Evolutionary conservation across 1,284 basidiomycete genomes (phyloP), one percentile per base, ranked within the genome.

Genomic region (Malassezia slooffiae): DNA sequence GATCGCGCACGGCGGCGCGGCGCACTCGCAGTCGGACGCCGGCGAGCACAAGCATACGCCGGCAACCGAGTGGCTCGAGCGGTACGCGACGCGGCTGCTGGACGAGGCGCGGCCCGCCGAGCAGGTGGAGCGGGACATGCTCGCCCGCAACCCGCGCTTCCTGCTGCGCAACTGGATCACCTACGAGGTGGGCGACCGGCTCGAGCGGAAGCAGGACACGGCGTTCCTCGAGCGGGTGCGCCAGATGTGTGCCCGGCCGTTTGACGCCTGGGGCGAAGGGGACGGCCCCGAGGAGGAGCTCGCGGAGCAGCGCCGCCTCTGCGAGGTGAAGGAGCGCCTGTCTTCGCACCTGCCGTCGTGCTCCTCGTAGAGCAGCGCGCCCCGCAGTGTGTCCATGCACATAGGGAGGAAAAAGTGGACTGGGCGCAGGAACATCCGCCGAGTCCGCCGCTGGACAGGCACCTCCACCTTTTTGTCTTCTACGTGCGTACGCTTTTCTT

Each of bases 261-360:
- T 61, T 27, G 44, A 61, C 10, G 55, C 52, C 20, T 62, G 54
- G 55, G 58, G 52, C 5, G 54, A 70, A 69, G 20, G 71, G n/a
- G 50, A 55, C 26, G 75, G 72, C 71, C 57, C 79, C 77, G 68
- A 76, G 76, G 21, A 75, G 78, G 76, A 77, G 77, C 76, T 78
- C 50, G 53, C 11, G 9, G 22, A 24, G 15, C 34, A 20, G 9
- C 37, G 37, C 50, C 37, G 59, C 2, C 38, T 60, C 34, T 60
- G 58, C 34, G 51, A 47, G 28, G n/a, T 66, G 5, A 61, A 59
- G 20, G 17, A 37, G 27, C 54, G 51, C n/a, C 32, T 66, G 29
- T 50, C 45, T 6, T 47, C 45, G 10, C 47, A 62, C 29, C 36
- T 58, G 43, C 62, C 62, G 1, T 66, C 62, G 10, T 66, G 62